Conservation (phyloP, 1,284 basidiomycete genomes). For the Naganishia sp. region DNA sequence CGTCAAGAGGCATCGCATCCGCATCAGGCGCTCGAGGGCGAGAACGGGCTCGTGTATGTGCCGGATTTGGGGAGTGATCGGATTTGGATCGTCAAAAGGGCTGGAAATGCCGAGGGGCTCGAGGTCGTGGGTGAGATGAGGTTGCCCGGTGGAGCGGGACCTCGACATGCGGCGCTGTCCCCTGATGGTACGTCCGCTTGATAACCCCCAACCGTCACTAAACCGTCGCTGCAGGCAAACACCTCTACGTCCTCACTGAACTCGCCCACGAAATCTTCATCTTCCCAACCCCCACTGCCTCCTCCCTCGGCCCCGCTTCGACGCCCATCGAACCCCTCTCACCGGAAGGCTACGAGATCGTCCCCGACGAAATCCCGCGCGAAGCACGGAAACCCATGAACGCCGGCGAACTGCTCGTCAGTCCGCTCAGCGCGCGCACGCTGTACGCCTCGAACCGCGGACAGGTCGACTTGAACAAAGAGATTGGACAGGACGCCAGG, state of each 20-base stretch:
- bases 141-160: constrained; percentile 45
- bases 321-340: constrained; percentile 38
- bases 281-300: constrained; percentile 39
- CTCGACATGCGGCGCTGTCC: constrained; percentile 46
- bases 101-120: constrained; percentile 15
- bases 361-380: constrained; percentile 43
- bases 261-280: constrained; percentile 43
- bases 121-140: constrained; percentile 44
- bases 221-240: constrained; percentile 40
- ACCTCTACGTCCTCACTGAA: constrained; percentile 51
- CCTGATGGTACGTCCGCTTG: constrained; percentile 42
- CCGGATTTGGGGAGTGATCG: constrained; percentile 51
- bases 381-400: constrained; percentile 41
- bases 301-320: constrained; percentile 10
- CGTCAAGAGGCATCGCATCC: constrained; percentile 50
- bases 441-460: constrained; percentile 51
- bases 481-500: constrained; percentile 36
- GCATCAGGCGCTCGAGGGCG: constrained; percentile 49
- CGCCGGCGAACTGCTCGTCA: constrained; percentile 45
- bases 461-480: constrained; percentile 43
- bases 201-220: constrained; percentile 38
- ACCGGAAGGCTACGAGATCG: constrained; percentile 38
- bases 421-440: constrained; percentile 39
- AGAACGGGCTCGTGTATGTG: constrained; percentile 44
- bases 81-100: constrained; percentile 42